Evolutionary conservation across 768 basidiomycete genomes (phyloP), one percentile per base, ranked within the genome.

Genomic region (Mycena alexandri): DNA sequence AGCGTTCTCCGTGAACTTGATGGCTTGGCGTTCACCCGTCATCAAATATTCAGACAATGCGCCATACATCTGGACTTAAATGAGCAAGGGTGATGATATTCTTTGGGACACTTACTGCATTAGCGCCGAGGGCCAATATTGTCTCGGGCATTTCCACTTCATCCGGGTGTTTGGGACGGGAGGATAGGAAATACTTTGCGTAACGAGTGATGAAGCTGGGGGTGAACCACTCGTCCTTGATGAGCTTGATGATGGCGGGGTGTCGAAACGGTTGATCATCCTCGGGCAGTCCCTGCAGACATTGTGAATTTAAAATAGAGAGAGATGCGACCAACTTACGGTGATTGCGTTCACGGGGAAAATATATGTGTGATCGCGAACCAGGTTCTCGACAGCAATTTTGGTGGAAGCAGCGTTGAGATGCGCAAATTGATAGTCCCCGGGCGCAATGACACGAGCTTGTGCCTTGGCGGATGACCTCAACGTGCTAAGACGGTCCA

Each of bases 1-100:
- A 19, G 24, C 43, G 43, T 12, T 46, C 43, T 58, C 56, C 2
- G 56, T 43, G 43, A 58, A 44, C 11, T 29, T 56, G 41, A 58
- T 44, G 12, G 11, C 5, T n/a, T 44, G 25, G 12, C 56, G 24
- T 1, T 12, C 17, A 12, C 56, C 56, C 6, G 41, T 58, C 42
- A 44, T 2, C 17, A 44, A 22, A 33, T 58, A 58, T 29, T 58
- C 56, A 17, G 11, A 22, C 6, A 58, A 21, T 5, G 42, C 43
- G 17, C 42, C 10, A 11, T 6, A 14, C 1, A 58, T 42, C 43
- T 58, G 25, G 17, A 36, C 34, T n/a, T 6, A 44, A 16, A 57
- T 25, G 5, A 17, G 16, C 42, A 19, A 58, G 17, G 2, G 7
- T 1, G 33, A 25, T 29, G 9, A 58, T 2, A 1, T 7, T 16